Percentiles rank a stretch among this genome's conserved stretches.
Evolutionary conservation across 78 protist species (phyloP).

Genomic region (Pigoraptor vietnamica): DNA sequence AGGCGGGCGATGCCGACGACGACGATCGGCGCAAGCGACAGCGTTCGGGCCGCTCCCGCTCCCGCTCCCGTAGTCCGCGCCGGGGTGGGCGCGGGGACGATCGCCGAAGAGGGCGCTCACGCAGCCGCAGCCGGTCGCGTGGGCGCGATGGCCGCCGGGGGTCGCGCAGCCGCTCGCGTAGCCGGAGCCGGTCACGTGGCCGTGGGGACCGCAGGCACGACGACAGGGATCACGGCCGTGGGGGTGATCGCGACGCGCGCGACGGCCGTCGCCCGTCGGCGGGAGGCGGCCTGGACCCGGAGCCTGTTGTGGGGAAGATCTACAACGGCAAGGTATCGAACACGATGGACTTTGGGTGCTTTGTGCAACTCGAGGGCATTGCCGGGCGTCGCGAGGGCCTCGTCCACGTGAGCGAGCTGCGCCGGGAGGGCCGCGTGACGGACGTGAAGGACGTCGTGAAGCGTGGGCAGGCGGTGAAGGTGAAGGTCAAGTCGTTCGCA

Average conservation of each 20-base stretch:
- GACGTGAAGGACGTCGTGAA: conserved; percentile 18
- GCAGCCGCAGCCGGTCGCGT: neutral
- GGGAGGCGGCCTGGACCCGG: conserved; percentile 33
- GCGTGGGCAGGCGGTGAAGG: conserved; percentile 53
- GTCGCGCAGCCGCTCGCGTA: neutral
- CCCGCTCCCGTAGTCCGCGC: neutral
- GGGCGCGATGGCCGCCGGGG: neutral
- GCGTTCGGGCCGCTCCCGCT: neutral
- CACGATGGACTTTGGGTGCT: conserved; percentile 72
- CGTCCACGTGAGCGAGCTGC: conserved; percentile 63
- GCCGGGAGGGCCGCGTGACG: conserved; percentile 10
- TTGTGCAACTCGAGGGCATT: conserved; percentile 59
- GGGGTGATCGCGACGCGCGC: conserved; percentile 1
- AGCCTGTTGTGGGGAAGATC: conserved; percentile 57
- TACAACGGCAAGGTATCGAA: conserved; percentile 61
- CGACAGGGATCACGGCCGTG: neutral
- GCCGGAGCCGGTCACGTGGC: neutral
- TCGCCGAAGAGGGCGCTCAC: neutral
- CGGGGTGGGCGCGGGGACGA: neutral
- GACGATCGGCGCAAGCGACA: neutral
- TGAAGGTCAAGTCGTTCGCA: conserved; percentile 56
- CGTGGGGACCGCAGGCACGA: conserved; percentile 1
- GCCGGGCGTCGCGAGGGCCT: conserved; percentile 57
- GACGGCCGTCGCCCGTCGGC: neutral
- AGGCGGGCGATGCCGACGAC: neutral